phyloP scores from a whole-genome alignment of 1,284 basidiomycete genomes.

The Hemileia vastatrix region DNA sequence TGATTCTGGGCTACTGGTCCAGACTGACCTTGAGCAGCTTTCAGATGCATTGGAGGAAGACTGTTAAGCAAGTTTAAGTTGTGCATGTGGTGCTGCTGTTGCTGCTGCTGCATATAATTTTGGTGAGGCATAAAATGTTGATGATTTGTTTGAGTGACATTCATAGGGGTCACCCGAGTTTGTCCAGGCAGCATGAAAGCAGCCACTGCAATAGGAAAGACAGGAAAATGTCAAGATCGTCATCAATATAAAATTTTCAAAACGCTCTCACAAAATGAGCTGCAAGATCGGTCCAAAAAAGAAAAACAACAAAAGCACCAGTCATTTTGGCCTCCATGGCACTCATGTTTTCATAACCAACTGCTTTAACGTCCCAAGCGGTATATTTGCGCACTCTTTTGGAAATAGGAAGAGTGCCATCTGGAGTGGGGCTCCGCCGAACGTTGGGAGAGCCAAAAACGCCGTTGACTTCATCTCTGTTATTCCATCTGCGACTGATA shows the following conservation, averaged over 20 bases:
- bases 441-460: too few species aligned
- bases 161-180: slow-evolving; percentile 66
- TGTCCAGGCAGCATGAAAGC: slow-evolving; percentile 88
- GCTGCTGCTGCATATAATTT: slow-evolving; percentile 55
- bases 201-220: slow-evolving; percentile 50
- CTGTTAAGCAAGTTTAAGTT: too few species aligned
- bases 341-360: slow-evolving; percentile 85
- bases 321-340: slow-evolving; percentile 95
- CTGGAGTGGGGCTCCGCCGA: slow-evolving; percentile 80
- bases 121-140: too few species aligned
- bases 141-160: slow-evolving; percentile 35
- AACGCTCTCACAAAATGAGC: neutral
- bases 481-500: too few species aligned
- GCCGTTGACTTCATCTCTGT: too few species aligned
- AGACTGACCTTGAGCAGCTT: slow-evolving; percentile 27
- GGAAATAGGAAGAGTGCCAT: slow-evolving; percentile 66
- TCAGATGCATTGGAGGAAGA: too few species aligned
- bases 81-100: slow-evolving; percentile 52
- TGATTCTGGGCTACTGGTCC: neutral
- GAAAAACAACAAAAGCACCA: neutral
- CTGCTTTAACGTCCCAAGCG: slow-evolving; percentile 89
- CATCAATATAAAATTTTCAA: neutral
- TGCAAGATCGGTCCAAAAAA: neutral
- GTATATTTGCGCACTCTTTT: slow-evolving; percentile 76
- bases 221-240: too few species aligned